These are phyloP conservation scores for Saturnispora gosingensis DNA, from an alignment of 805 yeast genomes.

Conservation along the genomic window DNA sequence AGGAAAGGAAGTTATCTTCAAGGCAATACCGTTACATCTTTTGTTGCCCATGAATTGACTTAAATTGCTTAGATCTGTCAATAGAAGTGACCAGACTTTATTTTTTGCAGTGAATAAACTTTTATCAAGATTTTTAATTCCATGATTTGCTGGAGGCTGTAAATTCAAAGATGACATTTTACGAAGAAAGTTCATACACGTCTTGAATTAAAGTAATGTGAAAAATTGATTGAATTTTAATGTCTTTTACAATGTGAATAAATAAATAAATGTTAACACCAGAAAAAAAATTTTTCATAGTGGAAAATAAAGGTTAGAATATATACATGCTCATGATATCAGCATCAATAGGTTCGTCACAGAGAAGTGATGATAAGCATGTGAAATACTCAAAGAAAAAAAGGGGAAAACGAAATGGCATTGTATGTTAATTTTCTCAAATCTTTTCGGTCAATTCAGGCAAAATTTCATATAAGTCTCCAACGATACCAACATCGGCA, in stretches of 20 bases:
- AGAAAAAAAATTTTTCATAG: not conserved
- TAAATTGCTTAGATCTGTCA: conserved; percentile 57
- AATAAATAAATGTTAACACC: not conserved
- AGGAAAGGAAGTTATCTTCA: conserved; percentile 61
- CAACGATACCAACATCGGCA: conserved; percentile 85
- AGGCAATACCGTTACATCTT: conserved; percentile 35
- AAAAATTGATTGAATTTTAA: not conserved
- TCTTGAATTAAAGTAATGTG: not conserved
- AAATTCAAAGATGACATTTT: conserved; percentile 2
- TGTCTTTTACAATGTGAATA: not conserved
- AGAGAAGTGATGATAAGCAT: not conserved
- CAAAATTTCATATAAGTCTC: conserved; percentile 74
- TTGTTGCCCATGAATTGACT: conserved; percentile 47
- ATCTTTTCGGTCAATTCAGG: conserved; percentile 86
- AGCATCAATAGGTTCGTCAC: not conserved
- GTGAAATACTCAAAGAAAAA: no score
- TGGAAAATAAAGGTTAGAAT: not conserved
- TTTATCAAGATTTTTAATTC: conserved; percentile 59
- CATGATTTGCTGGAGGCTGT: conserved; percentile 59
- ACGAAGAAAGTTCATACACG: conserved; percentile 4
- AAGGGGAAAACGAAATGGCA: not conserved
- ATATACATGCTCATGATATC: not conserved
- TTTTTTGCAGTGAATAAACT: conserved; percentile 49
- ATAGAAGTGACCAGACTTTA: conserved; percentile 55
- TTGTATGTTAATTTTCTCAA: conserved; percentile 15